These are phyloP conservation scores for Phytophthora meadii DNA, from an alignment of 352 stramenopile genomes.

Conservation along the genomic window DNA sequence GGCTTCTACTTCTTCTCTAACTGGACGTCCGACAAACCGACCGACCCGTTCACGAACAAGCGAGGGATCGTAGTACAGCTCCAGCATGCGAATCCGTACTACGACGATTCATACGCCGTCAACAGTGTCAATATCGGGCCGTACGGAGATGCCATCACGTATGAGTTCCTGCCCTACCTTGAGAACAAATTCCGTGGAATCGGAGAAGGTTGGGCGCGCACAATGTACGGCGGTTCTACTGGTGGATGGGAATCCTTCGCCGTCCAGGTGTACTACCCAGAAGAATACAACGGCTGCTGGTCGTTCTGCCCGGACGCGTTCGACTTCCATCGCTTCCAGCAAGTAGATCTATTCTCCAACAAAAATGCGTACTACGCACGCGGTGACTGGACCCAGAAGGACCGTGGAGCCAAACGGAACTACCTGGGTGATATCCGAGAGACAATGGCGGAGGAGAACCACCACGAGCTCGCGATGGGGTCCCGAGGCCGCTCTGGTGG, in stretches of 20 bases:
- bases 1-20: slow-evolving; percentile 77
- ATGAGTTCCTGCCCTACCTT: slow-evolving; percentile 76
- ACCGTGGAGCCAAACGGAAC: slow-evolving; percentile 62
- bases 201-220: slow-evolving; percentile 67
- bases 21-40: slow-evolving; percentile 63
- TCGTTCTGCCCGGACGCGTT: slow-evolving; percentile 83
- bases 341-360: slow-evolving; percentile 70
- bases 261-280: slow-evolving; percentile 77
- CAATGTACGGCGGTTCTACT: slow-evolving; percentile 81
- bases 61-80: slow-evolving; percentile 79
- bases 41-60: slow-evolving; percentile 65
- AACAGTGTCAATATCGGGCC: slow-evolving; percentile 80
- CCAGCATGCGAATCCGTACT: slow-evolving; percentile 83
- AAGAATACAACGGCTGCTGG: slow-evolving; percentile 85
- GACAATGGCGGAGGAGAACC: slow-evolving; percentile 81
- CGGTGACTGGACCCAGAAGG: slow-evolving; percentile 78
- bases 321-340: slow-evolving; percentile 79
- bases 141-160: slow-evolving; percentile 80
- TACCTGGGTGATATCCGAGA: slow-evolving; percentile 73
- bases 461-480: slow-evolving; percentile 70
- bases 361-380: slow-evolving; percentile 73
- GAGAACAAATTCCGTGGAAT: slow-evolving; percentile 70
- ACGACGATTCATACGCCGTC: slow-evolving; percentile 81
- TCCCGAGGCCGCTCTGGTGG: slow-evolving; percentile 71
- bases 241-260: slow-evolving; percentile 79